A percentile compares a stretch with the other conserved stretches of the same genome.
phyloP scores from a whole-genome alignment of 805 yeast species.

The Myxozyma nipponensis region DNA sequence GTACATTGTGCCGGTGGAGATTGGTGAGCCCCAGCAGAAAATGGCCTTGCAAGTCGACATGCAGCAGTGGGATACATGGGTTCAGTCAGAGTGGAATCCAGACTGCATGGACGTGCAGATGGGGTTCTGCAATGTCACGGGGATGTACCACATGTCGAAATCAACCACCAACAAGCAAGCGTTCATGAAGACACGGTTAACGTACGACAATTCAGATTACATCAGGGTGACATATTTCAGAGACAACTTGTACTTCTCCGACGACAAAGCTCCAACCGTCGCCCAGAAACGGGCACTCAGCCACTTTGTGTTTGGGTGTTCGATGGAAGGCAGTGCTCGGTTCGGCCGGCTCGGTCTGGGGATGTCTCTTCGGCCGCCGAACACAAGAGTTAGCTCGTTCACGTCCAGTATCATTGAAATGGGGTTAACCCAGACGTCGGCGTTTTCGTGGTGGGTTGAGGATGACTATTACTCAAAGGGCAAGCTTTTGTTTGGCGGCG shows the following conservation, averaged over 20 bases:
- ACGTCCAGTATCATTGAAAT: not conserved
- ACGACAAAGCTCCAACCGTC: not conserved
- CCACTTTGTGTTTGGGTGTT: constrained; percentile 14
- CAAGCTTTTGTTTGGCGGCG: constrained; percentile 43
- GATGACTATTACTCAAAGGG: constrained; percentile 36
- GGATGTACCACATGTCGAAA: not conserved
- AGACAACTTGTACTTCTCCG: constrained; percentile 42
- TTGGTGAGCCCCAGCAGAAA: constrained; percentile 57
- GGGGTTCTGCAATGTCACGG: constrained; percentile 12
- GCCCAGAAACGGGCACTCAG: not conserved
- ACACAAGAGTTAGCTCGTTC: not conserved
- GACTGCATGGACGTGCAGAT: constrained; percentile 1
- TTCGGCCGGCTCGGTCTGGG: constrained; percentile 16
- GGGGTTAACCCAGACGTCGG: constrained; percentile 11
- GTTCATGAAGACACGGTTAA: constrained; percentile 33
- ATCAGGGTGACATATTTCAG: constrained; percentile 57
- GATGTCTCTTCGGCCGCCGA: not conserved
- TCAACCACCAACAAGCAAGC: constrained; percentile 1
- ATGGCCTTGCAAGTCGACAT: constrained; percentile 61
- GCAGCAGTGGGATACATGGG: constrained; percentile 72
- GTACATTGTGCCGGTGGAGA: constrained; percentile 33
- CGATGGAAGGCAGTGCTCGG: constrained; percentile 9
- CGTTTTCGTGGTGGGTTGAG: constrained; percentile 48
- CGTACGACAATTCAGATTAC: constrained; percentile 46
- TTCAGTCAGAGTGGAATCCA: constrained; percentile 29